Evolutionary conservation across 2,329 filamentous ascomycete species (phyloP).

Genomic region (Amesomyces nigricolor): DNA sequence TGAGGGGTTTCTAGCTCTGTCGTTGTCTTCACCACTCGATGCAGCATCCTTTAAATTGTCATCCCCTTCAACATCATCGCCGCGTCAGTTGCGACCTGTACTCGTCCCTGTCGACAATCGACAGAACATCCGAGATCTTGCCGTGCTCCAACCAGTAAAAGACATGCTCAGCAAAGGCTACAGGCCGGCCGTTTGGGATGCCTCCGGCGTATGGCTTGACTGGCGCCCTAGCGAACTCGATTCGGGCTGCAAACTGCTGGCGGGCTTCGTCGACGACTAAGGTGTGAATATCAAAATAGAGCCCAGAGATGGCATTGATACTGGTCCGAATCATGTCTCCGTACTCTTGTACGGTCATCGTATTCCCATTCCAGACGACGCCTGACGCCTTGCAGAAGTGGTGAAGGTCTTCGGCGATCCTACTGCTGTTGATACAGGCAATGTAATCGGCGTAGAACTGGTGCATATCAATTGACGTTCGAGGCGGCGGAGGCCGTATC

Average conservation of each 20-base stretch:
- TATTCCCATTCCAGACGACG: conserved; percentile 16
- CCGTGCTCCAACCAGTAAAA: conserved; percentile 26
- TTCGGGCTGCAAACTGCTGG: conserved; percentile 19
- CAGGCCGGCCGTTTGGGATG: conserved; percentile 17
- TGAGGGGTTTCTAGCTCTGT: no score
- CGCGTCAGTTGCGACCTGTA: conserved; percentile 19
- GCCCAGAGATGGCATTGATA: conserved; percentile 18
- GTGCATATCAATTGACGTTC: conserved; percentile 14
- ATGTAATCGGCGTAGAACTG: conserved; percentile 22
- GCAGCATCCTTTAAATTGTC: neutral
- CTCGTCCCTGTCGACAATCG: conserved; percentile 23
- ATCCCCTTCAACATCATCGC: neutral
- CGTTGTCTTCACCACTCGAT: no score
- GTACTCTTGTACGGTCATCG: conserved; percentile 15
- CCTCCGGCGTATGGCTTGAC: conserved; percentile 19
- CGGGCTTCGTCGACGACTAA: conserved; percentile 18
- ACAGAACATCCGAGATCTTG: conserved; percentile 21
- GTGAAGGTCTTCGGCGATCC: conserved; percentile 13
- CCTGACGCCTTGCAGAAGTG: conserved; percentile 18
- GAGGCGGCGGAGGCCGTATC: conserved; percentile 14
- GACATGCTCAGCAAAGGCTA: conserved; percentile 22
- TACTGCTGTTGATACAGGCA: conserved; percentile 19
- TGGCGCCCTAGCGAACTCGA: conserved; percentile 23
- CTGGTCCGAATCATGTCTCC: conserved; percentile 17
- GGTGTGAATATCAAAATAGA: conserved; percentile 17